These are phyloP conservation scores for Pseudohyphozyma bogoriensis DNA, from an alignment of 768 basidiomycete genomes.

Conservation along the genomic window DNA sequence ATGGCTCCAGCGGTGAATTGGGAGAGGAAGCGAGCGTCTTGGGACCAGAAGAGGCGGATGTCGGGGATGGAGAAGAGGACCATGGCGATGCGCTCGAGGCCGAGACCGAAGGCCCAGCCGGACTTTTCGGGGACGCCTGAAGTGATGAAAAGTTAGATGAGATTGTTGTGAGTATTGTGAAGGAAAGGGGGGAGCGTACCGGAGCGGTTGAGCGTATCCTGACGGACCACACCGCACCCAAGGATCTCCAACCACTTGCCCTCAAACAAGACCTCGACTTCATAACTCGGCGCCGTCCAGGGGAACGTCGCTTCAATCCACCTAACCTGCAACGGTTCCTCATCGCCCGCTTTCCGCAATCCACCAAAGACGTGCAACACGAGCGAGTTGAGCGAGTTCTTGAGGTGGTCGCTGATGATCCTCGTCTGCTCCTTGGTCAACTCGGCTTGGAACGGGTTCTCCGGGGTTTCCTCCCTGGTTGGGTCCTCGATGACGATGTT, in stretches of 20 bases:
- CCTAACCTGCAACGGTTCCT: conserved; percentile 70
- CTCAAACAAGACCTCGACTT: conserved; percentile 92
- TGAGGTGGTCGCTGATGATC: conserved; percentile 71
- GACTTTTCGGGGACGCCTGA: conserved; percentile 65
- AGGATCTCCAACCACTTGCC: conserved; percentile 97
- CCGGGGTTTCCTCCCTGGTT: conserved; percentile 51
- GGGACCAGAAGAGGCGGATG: conserved; percentile 95
- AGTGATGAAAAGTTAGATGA: background rate
- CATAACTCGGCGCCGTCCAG: conserved; percentile 94
- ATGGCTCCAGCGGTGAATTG: conserved; percentile 68
- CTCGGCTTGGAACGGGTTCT: conserved; percentile 68
- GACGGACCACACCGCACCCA: conserved; percentile 82
- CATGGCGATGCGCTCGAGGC: conserved; percentile 96
- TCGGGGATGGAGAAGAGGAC: conserved; percentile 92
- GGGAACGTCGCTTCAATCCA: conserved; percentile 99
- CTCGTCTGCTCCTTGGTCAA: conserved; percentile 67
- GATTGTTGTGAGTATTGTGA: background rate
- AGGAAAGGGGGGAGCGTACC: conserved; percentile 44
- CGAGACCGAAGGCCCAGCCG: conserved; percentile 97
- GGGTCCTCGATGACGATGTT: conserved; percentile 83
- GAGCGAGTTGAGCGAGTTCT: conserved; percentile 76
- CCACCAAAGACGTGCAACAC: conserved; percentile 68
- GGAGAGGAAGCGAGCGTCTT: conserved; percentile 69
- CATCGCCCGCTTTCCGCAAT: conserved; percentile 36
- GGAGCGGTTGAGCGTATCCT: conserved; percentile 75